Evolutionary conservation across 1,284 basidiomycete genomes (phyloP), one percentile per base, ranked within the genome.

Genomic region (Fistulina hepatica): DNA sequence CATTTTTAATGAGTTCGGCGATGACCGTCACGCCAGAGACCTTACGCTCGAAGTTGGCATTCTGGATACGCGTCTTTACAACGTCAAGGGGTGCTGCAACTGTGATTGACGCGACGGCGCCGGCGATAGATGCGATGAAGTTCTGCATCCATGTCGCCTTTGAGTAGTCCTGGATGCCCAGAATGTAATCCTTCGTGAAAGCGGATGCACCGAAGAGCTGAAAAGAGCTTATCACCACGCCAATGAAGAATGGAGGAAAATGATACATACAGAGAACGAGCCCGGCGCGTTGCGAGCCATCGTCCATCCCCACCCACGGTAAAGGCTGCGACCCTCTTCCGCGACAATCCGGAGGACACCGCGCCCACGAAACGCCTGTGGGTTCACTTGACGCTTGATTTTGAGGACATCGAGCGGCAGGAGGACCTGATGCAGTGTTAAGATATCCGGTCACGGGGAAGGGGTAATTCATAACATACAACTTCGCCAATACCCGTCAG

Each of bases 251-350:
- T 16, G 20, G n/a, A 27, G 7, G 39, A 33, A 22, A 30, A 34
- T 31, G 17, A 31, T 5, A 68, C 84, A 45, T 53, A 91, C 89
- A 39, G 94, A 91, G 51, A 98, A 98, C 39, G 76, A 82, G 11
- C 94, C 94, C 3, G 94, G 94, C 2, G 94, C 94, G 56, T 98
- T 98, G 41, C 94, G 77, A 2, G 92, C 93, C 69, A 97, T 88
- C 24, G 94, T 98, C 94, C 94, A 97, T 39, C 93, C 94, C 88
- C 92, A 97, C 26, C 94, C 94, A 48, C 92, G 80, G 65, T 98
- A 98, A 25, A 98, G 74, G 3, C 82, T 75, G 9, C 75, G 81
- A 42, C 93, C 91, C 57, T 98, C 95, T 50, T 98, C 93, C 48
- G 81, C 64, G 57, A 98, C 76, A 48, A 98, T 92, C 39, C 83